Percentiles rank a stretch among this genome's conserved stretches.
These are phyloP conservation scores for Antitrichia curtipendula DNA, from an alignment of 225 moss, liverwort and hornwort species.

Conservation along the genomic window DNA sequence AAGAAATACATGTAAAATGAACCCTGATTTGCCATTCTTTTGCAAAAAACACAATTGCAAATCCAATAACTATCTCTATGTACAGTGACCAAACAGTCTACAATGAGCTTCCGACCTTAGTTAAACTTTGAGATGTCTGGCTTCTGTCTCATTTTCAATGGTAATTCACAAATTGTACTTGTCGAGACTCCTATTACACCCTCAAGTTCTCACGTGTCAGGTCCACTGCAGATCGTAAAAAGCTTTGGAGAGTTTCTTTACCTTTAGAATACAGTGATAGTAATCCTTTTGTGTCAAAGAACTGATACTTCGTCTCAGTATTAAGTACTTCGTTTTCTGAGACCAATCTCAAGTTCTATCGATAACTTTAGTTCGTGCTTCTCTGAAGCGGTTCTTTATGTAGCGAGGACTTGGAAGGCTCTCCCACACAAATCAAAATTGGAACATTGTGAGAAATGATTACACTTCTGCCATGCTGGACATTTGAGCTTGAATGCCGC, in stretches of 20 bases:
- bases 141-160: no score
- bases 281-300: background rate
- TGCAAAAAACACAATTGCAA: no score
- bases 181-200: no score
- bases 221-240: background rate
- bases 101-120: no score
- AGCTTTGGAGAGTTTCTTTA: background rate
- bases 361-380: background rate
- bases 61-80: no score
- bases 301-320: background rate
- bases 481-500: background rate
- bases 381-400: background rate
- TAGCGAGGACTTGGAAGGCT: background rate
- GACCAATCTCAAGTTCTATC: background rate
- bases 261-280: background rate
- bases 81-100: no score
- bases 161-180: no score
- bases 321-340: background rate
- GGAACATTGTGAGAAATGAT: background rate
- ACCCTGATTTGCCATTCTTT: no score
- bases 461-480: background rate
- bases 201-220: background rate
- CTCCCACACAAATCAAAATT: background rate
- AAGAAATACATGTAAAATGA: no score
- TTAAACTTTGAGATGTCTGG: no score